Percentiles rank a stretch among this genome's conserved stretches.
Conservation (phyloP, 768 basidiomycete genomes). For the Albatrellus ellisii region DNA sequence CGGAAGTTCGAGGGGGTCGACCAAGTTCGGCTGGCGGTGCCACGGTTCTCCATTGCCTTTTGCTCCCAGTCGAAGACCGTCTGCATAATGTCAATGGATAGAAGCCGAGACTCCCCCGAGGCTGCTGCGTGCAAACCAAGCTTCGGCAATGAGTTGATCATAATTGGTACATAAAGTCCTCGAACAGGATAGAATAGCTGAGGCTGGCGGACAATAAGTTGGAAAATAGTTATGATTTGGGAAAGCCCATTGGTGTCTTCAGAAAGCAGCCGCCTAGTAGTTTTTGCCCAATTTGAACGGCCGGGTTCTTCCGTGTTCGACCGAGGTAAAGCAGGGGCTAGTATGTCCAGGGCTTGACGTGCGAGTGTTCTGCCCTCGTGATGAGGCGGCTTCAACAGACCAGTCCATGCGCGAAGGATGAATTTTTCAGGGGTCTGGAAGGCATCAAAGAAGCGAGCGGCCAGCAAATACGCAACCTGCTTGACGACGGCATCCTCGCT, state of each 20-base stretch:
- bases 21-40: conserved; percentile 30
- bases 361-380: conserved; percentile 68
- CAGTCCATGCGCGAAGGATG: conserved; percentile 81
- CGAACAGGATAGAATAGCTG: conserved; percentile 89
- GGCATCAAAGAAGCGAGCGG: conserved; percentile 83
- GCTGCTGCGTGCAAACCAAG: conserved; percentile 68
- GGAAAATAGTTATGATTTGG: conserved; percentile 74
- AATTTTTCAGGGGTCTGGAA: conserved; percentile 89
- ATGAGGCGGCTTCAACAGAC: conserved; percentile 69
- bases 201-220: conserved; percentile 84
- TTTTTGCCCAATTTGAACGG: conserved; percentile 71
- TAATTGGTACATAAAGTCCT: conserved; percentile 84
- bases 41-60: conserved; percentile 24
- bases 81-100: conserved; percentile 86
- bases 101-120: conserved; percentile 64
- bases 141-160: conserved; percentile 81
- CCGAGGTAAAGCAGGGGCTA: conserved; percentile 71
- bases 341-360: conserved; percentile 75
- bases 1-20: conserved; percentile 65
- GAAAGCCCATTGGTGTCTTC: conserved; percentile 71
- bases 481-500: conserved; percentile 85
- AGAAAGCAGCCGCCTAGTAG: conserved; percentile 69
- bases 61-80: conserved; percentile 93
- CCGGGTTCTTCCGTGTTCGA: conserved; percentile 43
- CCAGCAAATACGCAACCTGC: conserved; percentile 82